These are phyloP conservation scores for Bipolaris zeicola DNA, from an alignment of 2,329 filamentous ascomycete species.

Conservation along the genomic window DNA sequence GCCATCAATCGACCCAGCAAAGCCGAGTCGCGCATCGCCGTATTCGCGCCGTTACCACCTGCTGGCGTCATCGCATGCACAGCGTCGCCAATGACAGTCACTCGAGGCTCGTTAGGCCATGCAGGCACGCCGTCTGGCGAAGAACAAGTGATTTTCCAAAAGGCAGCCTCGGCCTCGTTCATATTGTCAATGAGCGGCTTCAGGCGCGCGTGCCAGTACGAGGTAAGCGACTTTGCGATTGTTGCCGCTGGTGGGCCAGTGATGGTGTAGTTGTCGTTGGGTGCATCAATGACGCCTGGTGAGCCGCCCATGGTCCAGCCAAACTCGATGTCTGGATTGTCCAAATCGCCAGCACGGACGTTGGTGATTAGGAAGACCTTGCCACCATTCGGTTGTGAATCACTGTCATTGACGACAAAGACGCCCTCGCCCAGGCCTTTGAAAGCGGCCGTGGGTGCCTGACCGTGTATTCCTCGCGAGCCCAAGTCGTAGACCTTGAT, in stretches of 20 bases:
- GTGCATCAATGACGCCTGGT: slow-evolving; percentile 62
- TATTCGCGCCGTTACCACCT: slow-evolving; percentile 55
- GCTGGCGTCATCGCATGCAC: slow-evolving; percentile 56
- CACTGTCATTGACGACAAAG: slow-evolving; percentile 59
- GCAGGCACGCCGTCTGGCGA: slow-evolving; percentile 64
- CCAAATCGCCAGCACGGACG: slow-evolving; percentile 64
- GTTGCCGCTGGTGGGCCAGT: slow-evolving; percentile 62
- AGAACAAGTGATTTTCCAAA: slow-evolving; percentile 71
- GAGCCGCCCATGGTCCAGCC: slow-evolving; percentile 68
- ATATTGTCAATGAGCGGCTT: slow-evolving; percentile 65
- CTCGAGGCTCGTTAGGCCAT: slow-evolving; percentile 63
- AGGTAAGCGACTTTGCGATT: slow-evolving; percentile 61
- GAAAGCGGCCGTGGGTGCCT: slow-evolving; percentile 67
- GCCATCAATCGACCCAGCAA: slow-evolving; percentile 49
- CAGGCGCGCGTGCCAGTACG: slow-evolving; percentile 62
- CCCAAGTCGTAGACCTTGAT: slow-evolving; percentile 69
- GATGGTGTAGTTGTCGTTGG: slow-evolving; percentile 65
- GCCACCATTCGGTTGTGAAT: slow-evolving; percentile 51
- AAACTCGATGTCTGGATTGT: slow-evolving; percentile 62
- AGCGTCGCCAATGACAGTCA: slow-evolving; percentile 54
- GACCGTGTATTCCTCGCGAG: slow-evolving; percentile 68
- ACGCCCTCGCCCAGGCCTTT: slow-evolving; percentile 68
- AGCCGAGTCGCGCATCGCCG: slow-evolving; percentile 51
- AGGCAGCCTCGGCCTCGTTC: slow-evolving; percentile 62
- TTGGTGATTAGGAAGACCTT: slow-evolving; percentile 66